Evolutionary conservation across 805 yeast species (phyloP).

Genomic region (Candida nanaspora): DNA sequence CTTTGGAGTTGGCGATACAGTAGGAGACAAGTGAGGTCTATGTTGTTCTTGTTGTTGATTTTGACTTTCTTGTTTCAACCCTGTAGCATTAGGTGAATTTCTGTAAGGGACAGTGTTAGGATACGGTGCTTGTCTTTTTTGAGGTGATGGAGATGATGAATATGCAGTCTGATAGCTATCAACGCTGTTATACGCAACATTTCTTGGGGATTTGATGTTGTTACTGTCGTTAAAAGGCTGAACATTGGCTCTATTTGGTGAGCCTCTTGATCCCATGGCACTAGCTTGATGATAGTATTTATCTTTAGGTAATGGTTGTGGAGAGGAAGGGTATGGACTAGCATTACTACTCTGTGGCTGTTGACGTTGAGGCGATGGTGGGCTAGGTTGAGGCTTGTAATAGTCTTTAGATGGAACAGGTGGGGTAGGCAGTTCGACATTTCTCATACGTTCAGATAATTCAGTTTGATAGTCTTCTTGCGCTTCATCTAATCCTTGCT

Average conservation of each 20-base stretch:
- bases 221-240: too few species aligned
- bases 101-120: not conserved
- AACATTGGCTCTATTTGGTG: slow-evolving; percentile 1
- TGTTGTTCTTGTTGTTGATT: not conserved
- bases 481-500: too few species aligned
- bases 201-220: too few species aligned
- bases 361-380: not conserved
- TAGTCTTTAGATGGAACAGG: slow-evolving; percentile 5
- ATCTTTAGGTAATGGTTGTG: not conserved
- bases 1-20: not conserved
- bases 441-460: not conserved
- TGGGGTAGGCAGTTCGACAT: slow-evolving; percentile 4
- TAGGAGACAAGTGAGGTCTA: not conserved
- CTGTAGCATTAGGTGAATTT: not conserved
- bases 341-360: not conserved
- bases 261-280: too few species aligned
- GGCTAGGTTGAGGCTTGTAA: not conserved
- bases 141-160: not conserved
- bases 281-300: not conserved
- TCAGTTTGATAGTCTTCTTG: not conserved
- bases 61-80: not conserved
- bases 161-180: not conserved
- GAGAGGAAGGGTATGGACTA: slow-evolving; percentile 1
- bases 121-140: not conserved
- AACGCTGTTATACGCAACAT: not conserved